phyloP scores from a whole-genome alignment of 108 stramenopile species.

The Cyclotella distinguenda region DNA sequence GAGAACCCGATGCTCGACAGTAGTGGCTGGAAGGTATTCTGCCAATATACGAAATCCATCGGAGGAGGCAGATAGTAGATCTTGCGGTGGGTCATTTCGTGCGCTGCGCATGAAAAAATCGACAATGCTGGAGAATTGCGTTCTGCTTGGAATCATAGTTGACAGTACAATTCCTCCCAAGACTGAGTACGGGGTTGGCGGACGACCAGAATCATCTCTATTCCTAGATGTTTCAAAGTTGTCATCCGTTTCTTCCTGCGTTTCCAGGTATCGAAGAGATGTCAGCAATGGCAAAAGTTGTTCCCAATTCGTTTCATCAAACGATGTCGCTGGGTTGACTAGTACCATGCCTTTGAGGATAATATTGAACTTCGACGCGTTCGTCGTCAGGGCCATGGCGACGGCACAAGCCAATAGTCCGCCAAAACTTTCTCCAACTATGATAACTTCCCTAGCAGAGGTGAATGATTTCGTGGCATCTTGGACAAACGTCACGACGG shows the following conservation, averaged over 20 bases:
- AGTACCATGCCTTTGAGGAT: conserved; percentile 67
- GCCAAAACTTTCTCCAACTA: conserved; percentile 89
- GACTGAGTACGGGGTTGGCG: conserved; percentile 72
- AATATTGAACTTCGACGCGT: conserved; percentile 12
- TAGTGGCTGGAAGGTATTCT: conserved; percentile 57
- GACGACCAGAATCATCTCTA: neutral
- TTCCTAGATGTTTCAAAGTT: conserved; percentile 16
- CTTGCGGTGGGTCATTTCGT: conserved; percentile 14
- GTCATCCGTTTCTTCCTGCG: conserved; percentile 23
- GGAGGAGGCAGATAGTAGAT: conserved; percentile 32
- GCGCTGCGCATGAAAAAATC: conserved; percentile 42
- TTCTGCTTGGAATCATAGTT: conserved; percentile 54
- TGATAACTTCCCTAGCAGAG: conserved; percentile 51
- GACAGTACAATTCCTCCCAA: conserved; percentile 62
- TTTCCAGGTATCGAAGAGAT: conserved; percentile 50
- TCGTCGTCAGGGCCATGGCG: conserved; percentile 53
- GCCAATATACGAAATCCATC: conserved; percentile 62
- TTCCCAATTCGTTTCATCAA: conserved; percentile 80
- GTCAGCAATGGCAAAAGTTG: conserved; percentile 62
- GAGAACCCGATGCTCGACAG: conserved; percentile 66
- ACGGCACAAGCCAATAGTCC: conserved; percentile 77
- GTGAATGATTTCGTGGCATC: conserved; percentile 33
- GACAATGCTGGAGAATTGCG: conserved; percentile 56
- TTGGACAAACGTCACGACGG: conserved; percentile 54
- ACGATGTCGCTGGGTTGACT: conserved; percentile 90